Evolutionary conservation across 345 rosid species (phyloP).

Genomic region (Sisymbrium altissimum): DNA sequence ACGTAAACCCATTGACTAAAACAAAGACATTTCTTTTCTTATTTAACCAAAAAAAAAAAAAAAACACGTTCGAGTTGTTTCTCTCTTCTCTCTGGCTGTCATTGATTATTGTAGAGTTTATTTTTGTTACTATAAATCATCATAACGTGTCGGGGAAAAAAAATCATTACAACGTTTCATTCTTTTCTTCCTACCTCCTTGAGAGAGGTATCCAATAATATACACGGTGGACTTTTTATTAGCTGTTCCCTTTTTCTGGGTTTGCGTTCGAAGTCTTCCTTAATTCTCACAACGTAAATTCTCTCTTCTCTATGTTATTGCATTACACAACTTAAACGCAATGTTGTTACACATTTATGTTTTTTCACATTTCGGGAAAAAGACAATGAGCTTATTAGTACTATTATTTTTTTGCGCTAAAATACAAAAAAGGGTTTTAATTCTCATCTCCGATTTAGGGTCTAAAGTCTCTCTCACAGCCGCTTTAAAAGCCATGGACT

Average conservation of each 20-base stretch:
- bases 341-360: not conserved
- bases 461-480: not conserved
- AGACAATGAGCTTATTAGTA: too few relatives aligned
- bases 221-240: not conserved
- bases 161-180: not conserved
- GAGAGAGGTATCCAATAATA: too few relatives aligned
- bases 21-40: not conserved
- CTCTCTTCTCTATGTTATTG: not conserved
- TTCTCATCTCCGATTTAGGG: not conserved
- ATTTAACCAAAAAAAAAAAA: not conserved
- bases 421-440: slow-evolving; percentile 10
- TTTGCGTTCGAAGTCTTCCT: slow-evolving; percentile 16
- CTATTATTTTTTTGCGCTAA: slow-evolving; percentile 27
- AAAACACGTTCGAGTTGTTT: not conserved
- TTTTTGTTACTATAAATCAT: not conserved
- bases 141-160: not conserved
- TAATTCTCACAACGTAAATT: slow-evolving; percentile 12
- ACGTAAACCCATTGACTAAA: slow-evolving; percentile 17
- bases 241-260: slow-evolving; percentile 11
- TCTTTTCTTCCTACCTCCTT: not conserved
- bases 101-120: not conserved
- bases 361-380: not conserved
- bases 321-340: not conserved
- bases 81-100: not conserved
- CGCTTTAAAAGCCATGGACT: slow-evolving; percentile 9